Base-by-base conservation (phyloP, 164 flowering plant species). In the Macadamia integrifolia region DNA sequence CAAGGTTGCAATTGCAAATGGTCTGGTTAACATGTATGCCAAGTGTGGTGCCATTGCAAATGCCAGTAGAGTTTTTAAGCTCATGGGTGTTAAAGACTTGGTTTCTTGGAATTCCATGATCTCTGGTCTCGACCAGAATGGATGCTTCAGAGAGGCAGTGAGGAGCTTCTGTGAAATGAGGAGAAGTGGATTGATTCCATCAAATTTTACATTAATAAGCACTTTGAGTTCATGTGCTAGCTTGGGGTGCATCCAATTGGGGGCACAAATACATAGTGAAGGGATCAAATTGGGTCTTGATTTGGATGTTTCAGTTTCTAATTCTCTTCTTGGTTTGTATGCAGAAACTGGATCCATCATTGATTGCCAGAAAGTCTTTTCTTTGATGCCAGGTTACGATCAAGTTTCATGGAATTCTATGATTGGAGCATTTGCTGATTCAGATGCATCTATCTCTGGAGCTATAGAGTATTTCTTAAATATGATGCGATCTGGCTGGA, bases 81-180 rank as follows among this genome's bases (percentile, higher is more conserved):
- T 77, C 56, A 88, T 93, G 92, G 52, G 14, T 61, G 68, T 61
- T 18, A 90, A 81, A 72, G 96, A 93, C 85, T 72, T 76, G 30
- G 84, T 90, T 48, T 84, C 96, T 1, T 93, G 98, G 97, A 93
- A 90, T 69, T 79, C 96, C 32, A 73, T 93, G 75, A 91, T 93
- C 61, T 72, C 93, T 65, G 89, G 90, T 69, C 85, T 93, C 60
- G 94, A 93, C 76, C 97, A 91, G 58, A 90, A 83, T 78, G 86
- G 77, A 9, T 66, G 75, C 55, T 90, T 77, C 73, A 82, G 81
- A 78, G 92, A 84, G 66, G 86, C 97, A 53, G 66, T 85, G 29
- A 50, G 17, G 18, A 76, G 69, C 62, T 91, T 81, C 70, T 62
- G 49, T 65, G 46, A 60, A 58, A 90, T 93, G 96, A 83, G 78